Evolutionary conservation across 1,139 yeast genomes (phyloP), one percentile per base, ranked within the genome.

Genomic region (Zhuliangozyma parablackwelliae): DNA sequence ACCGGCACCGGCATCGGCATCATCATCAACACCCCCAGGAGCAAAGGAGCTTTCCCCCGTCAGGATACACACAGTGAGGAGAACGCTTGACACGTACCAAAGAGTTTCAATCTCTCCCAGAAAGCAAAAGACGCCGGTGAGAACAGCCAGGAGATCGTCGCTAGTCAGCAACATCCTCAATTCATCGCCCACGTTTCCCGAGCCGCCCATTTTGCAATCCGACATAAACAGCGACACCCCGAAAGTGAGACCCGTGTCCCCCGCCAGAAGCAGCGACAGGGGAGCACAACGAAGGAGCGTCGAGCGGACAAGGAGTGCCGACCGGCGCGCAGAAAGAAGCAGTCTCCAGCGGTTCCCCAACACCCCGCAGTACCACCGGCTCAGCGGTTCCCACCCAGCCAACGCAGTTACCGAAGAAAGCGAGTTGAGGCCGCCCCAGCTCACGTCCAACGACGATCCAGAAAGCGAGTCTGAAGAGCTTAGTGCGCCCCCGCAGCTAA

Each of bases 131-230:
- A 37, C 46, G 44, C 50, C 40, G 41, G 43, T 39, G 37, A 43
- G 44, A 40, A 35, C 46, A 48, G 48, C 42, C 53, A 51, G 63
- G 34, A 53, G 76, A 35, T 65, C 75, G 7, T 62, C 74, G 21
- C 53, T 69, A 47, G 67, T 72, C 12, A 69, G 68, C 38, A 61
- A 63, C 34, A 61, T 66, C 32, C 54, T 68, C 34, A 69, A 72
- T 40, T 73, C 79, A 0, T 74, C 79, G 2, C 80, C 80, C 1
- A 71, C 76, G 9, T 62, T 72, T 25, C 77, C 77, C 0, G 69
- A 68, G 40, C 72, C 75, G 3, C 75, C 75, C 2, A 56, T 65
- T 6, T 51, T 69, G 21, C 52, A 58, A 32, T 67, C 73, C 2
- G 74, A 67, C 35, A 40, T 60, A 23, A 63, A 59, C 1, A 37